Percentiles rank a stretch among this genome's conserved stretches.
phyloP scores from a whole-genome alignment of 2,329 filamentous ascomycete genomes.

The Colletotrichum shisoi region DNA sequence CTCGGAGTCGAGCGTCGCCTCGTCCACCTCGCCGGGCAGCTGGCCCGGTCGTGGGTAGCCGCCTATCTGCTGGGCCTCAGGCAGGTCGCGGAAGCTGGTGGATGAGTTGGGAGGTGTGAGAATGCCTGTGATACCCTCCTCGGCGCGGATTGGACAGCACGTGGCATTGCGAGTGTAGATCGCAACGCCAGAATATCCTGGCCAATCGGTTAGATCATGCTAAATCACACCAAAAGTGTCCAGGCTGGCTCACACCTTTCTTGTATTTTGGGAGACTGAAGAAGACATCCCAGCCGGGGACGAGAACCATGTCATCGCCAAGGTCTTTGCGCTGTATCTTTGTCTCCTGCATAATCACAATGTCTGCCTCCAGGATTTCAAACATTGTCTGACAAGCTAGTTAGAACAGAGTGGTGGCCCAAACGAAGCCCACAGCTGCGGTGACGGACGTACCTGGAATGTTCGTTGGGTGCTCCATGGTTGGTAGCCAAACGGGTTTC shows the following conservation, averaged over 20 bases:
- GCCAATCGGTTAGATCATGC: background rate
- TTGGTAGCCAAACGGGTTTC: conserved; percentile 84
- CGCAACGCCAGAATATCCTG: conserved; percentile 93
- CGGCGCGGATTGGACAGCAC: conserved; percentile 86
- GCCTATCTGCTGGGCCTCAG: conserved; percentile 78
- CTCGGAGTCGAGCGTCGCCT: conserved; percentile 81
- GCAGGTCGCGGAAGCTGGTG: conserved; percentile 76
- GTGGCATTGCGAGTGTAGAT: conserved; percentile 90
- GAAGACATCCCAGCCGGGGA: conserved; percentile 94
- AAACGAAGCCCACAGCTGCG: background rate
- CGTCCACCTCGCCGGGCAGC: conserved; percentile 70
- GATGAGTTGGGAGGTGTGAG: conserved; percentile 76
- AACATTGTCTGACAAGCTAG: conserved; percentile 77
- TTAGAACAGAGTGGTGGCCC: conserved; percentile 4
- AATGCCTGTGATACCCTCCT: conserved; percentile 90
- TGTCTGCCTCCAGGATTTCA: conserved; percentile 88
- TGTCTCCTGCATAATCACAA: conserved; percentile 92
- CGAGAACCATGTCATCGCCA: conserved; percentile 91
- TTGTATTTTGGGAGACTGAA: conserved; percentile 94
- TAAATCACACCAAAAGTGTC: background rate
- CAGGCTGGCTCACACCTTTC: conserved; percentile 68
- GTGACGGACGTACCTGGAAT: conserved; percentile 63
- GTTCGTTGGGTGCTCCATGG: conserved; percentile 78
- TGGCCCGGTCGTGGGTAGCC: conserved; percentile 81
- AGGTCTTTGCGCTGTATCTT: conserved; percentile 96